A percentile compares a stretch with the other conserved stretches of the same genome.
These are phyloP conservation scores for Acanthamoeba healyi DNA, from an alignment of 208 protist species.

Conservation along the genomic window DNA sequence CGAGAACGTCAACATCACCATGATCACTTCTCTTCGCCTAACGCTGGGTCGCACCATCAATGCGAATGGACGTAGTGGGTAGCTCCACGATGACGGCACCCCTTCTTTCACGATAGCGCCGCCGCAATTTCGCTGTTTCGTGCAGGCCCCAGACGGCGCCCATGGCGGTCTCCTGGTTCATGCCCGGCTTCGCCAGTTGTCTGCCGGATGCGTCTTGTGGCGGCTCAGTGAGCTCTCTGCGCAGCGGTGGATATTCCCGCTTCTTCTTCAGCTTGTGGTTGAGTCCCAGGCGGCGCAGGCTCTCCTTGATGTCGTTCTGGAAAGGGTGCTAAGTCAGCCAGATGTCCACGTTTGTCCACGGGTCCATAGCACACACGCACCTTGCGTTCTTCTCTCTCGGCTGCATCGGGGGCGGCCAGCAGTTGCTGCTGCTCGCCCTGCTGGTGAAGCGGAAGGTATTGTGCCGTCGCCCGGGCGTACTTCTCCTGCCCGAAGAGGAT, in stretches of 20 bases:
- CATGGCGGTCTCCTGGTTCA: neutral
- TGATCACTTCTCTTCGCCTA: too few species aligned
- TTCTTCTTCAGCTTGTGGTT: neutral
- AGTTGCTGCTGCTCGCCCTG: neutral
- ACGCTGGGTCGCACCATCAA: neutral
- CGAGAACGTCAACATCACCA: too few species aligned
- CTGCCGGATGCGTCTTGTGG: neutral
- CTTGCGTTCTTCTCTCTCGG: neutral
- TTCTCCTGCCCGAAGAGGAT: neutral
- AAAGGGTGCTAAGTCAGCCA: neutral
- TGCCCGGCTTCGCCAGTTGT: neutral
- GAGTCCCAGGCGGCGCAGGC: neutral
- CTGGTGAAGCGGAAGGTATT: neutral
- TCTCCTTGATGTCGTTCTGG: constrained; percentile 21
- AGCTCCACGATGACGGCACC: neutral
- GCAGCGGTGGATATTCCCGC: too few species aligned
- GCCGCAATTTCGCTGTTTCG: constrained; percentile 11
- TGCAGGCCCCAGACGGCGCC: constrained; percentile 18
- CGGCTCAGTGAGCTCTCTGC: too few species aligned
- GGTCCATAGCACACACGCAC: neutral
- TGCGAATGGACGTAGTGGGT: neutral
- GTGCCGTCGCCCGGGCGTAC: neutral
- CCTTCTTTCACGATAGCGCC: neutral
- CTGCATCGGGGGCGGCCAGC: too few species aligned
- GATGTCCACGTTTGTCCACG: too few species aligned